A percentile compares a stretch with the other conserved stretches of the same genome.
phyloP scores from a whole-genome alignment of 495 filamentous ascomycete genomes.

The Recurvomyces mirabilis region DNA sequence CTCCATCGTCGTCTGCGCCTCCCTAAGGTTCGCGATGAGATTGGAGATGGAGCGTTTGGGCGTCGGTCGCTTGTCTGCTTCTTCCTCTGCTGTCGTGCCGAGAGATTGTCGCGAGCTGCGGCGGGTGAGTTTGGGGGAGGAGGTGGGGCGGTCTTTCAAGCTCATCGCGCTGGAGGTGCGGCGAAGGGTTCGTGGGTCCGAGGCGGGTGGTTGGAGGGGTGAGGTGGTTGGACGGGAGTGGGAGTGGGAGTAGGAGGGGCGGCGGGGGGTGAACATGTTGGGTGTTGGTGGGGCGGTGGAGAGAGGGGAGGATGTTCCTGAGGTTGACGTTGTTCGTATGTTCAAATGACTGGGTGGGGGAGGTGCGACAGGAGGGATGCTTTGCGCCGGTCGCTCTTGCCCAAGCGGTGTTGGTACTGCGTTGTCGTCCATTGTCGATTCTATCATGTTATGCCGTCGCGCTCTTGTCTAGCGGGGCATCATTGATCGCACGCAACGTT shows the following conservation, averaged over 20 bases:
- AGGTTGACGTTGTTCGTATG: neutral
- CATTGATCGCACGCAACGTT: too few relatives aligned
- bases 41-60: slow-evolving; percentile 44
- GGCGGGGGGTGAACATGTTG: neutral
- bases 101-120: slow-evolving; percentile 39
- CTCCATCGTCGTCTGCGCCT: slow-evolving; percentile 27
- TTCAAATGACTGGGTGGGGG: neutral
- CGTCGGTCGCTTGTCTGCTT: slow-evolving; percentile 31
- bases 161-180: slow-evolving; percentile 39
- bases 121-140: slow-evolving; percentile 30
- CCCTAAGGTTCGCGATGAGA: slow-evolving; percentile 32
- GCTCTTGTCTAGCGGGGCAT: too few relatives aligned
- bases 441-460: too few relatives aligned
- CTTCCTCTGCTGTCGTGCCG: slow-evolving; percentile 36
- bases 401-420: too few relatives aligned
- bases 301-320: slow-evolving; percentile 3
- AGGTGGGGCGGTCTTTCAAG: slow-evolving; percentile 31
- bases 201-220: slow-evolving; percentile 3
- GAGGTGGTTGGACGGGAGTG: slow-evolving; percentile 1
- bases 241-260: neutral
- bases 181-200: slow-evolving; percentile 21
- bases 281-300: slow-evolving; percentile 3
- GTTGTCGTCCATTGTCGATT: too few relatives aligned
- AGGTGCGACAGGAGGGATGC: slow-evolving; percentile 3
- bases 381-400: too few relatives aligned